Base-by-base conservation (phyloP, 2,329 filamentous ascomycete species). In the Fusarium redolens region DNA sequence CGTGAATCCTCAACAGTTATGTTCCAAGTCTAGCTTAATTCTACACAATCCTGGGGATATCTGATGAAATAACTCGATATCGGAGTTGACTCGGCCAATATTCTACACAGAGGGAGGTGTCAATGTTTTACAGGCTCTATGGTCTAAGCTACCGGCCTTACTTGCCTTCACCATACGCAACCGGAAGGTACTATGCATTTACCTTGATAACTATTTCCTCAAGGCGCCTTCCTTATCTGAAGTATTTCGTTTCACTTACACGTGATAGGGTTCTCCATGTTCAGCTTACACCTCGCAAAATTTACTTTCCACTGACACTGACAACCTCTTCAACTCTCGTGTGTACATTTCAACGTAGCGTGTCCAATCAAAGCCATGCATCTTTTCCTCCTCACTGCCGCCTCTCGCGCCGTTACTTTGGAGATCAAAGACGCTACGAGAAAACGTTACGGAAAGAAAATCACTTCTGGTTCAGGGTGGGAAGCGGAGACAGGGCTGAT, bases 321-420 rank as follows among this genome's bases (percentile, higher is more conserved):
- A 61, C 25, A 37, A 41, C 35, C 50, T 31, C 25, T 33, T 38
- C 20, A 48, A 56, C 37, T 31, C 28, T 22, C 31, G 11, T 28
- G 28, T 55, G 25, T 51, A n/a, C n/a, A 51, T 51, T 18, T 33
- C 44, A 48, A 57, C 45, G 60, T 41, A 65, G 22, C n/a, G 61
- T 25, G 38, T 44, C 71, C 73, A 72, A 75, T 65, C 40, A 65
- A 44, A 44, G 17, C 37, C 31, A 44, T 44, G 38, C 58, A 41
- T 58, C n/a, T 56, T 50, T 58, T 60, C 61, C 48, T 62, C 62
- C 59, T 64, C 68, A 68, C 60, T 69, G 50, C 65, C 74, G 65
- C 75, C 50, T 31, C 52, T 72, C 50, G 64, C 74, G 75, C 74
- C 62, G 65, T 75, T 57, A 60, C 70, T 75, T 69, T 69, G 62